Evolutionary conservation across 2,329 filamentous ascomycete species (phyloP), one percentile per base, ranked within the genome.

Genomic region (Ascochyta koolunga): DNA sequence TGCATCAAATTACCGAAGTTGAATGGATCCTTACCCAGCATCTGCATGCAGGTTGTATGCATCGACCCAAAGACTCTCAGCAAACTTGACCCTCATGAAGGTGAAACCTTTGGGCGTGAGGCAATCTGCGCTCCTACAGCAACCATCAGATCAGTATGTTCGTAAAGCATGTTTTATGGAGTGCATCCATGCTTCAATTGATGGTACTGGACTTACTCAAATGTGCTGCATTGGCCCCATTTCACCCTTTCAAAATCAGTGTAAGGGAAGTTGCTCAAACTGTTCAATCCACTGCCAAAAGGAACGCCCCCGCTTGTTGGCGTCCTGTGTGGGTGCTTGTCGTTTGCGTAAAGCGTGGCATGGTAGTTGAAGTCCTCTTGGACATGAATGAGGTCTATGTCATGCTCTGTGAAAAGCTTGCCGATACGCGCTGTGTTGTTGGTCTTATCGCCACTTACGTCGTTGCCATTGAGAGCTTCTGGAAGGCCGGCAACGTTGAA

Each of bases 321-420:
- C 1, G 86, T 89, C 48, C 86, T 80, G 70, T 82, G 81, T 3
- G 83, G 77, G 63, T 87, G 85, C 37, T 77, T 79, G 68, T 86
- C 83, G 13, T 82, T 83, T 9, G 76, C 77, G 71, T 89, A 89
- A 59, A 89, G 80, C 51, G 80, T 78, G 10, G 64, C 64, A 42
- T 89, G 86, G 71, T 84, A 89, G 73, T 87, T 87, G 78, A 89
- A 89, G 68, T 89, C 85, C 77, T 89, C 87, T 68, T 89, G 87
- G 13, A 87, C 76, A 59, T 89, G 80, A 66, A 89, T 84, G 24
- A 89, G 73, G 60, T 86, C 84, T 72, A 84, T 86, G 50, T 74
- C 79, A 53, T 86, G 82, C 64, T 82, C 59, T 5, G 82, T 75
- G 61, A 89, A 84, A 46, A 81, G 77, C 4, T 77, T 67, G 0